Evolutionary conservation across 2,329 filamentous ascomycete species (phyloP).

Genomic region (Alternaria sp.): DNA sequence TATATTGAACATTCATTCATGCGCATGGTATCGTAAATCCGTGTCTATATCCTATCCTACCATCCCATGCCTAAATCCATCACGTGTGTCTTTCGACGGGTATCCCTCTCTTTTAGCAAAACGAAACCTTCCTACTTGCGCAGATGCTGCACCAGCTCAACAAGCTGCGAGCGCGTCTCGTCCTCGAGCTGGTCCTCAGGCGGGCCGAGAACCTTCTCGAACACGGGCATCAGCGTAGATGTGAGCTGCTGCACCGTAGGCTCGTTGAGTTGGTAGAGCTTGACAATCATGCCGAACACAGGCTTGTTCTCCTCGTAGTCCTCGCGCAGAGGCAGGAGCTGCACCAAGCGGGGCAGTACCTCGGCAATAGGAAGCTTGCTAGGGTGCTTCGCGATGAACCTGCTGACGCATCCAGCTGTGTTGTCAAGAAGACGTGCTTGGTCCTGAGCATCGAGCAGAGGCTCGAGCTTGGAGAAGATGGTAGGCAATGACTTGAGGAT

Average conservation of each 20-base stretch:
- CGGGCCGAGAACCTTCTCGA: slow-evolving; percentile 73
- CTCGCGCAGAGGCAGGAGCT: slow-evolving; percentile 83
- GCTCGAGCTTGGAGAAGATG: slow-evolving; percentile 86
- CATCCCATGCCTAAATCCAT: slow-evolving; percentile 19
- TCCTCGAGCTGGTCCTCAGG: slow-evolving; percentile 78
- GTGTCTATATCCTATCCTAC: slow-evolving; percentile 22
- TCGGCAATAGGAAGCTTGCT: slow-evolving; percentile 79
- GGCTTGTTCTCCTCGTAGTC: slow-evolving; percentile 97
- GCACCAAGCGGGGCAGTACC: slow-evolving; percentile 80
- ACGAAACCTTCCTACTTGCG: slow-evolving; percentile 43
- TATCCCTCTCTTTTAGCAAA: slow-evolving; percentile 27
- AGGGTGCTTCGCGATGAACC: slow-evolving; percentile 91
- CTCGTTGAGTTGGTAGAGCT: slow-evolving; percentile 77
- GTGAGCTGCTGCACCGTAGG: slow-evolving; percentile 73
- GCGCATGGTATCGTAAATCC: slow-evolving; percentile 27
- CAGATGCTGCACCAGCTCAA: slow-evolving; percentile 65
- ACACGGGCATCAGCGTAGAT: slow-evolving; percentile 70
- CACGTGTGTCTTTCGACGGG: slow-evolving; percentile 35
- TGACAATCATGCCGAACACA: slow-evolving; percentile 87
- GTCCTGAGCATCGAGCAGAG: slow-evolving; percentile 76
- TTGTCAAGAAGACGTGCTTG: slow-evolving; percentile 90
- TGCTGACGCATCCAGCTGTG: slow-evolving; percentile 85
- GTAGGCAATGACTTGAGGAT: slow-evolving; percentile 76
- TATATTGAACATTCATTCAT: slow-evolving; percentile 21
- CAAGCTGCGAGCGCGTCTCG: slow-evolving; percentile 70